A percentile compares a stretch with the other conserved stretches of the same genome.
Evolutionary conservation across 2,329 filamentous ascomycete genomes (phyloP).

Genomic region (Penicillium sp.): DNA sequence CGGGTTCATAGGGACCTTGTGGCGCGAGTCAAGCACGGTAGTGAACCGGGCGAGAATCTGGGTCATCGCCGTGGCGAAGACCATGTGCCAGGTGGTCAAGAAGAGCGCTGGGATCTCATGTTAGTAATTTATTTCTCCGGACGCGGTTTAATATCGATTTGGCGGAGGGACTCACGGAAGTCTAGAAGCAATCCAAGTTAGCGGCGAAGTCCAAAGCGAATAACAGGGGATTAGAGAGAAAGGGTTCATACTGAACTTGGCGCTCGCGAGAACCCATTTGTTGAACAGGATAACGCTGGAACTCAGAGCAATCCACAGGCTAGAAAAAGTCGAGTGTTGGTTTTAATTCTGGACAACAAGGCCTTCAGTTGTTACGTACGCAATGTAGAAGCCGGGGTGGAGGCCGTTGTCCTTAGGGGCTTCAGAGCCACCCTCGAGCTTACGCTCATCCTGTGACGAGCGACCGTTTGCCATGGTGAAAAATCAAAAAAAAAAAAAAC

Average conservation of each 20-base stretch:
- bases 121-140: background rate
- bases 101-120: slow-evolving; percentile 49
- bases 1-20: slow-evolving; percentile 94
- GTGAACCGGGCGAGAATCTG: slow-evolving; percentile 89
- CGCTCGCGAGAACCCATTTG: slow-evolving; percentile 89
- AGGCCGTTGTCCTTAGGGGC: slow-evolving; percentile 24
- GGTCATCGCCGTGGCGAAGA: slow-evolving; percentile 88
- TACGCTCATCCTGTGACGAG: slow-evolving; percentile 25
- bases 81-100: slow-evolving; percentile 90
- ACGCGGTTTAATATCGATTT: background rate
- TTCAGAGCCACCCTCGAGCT: slow-evolving; percentile 22
- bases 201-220: background rate
- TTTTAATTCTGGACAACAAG: background rate
- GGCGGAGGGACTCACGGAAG: slow-evolving; percentile 43
- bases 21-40: slow-evolving; percentile 81
- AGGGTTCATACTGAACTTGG: slow-evolving; percentile 68
- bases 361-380: slow-evolving; percentile 16
- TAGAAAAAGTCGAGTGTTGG: slow-evolving; percentile 40
- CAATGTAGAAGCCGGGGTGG: slow-evolving; percentile 33
- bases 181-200: slow-evolving; percentile 28
- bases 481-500: slow-evolving; percentile 5
- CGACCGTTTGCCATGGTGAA: slow-evolving; percentile 26
- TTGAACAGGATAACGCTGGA: slow-evolving; percentile 97
- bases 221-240: background rate
- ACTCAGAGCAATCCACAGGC: slow-evolving; percentile 85